A percentile compares a stretch with the other conserved stretches of the same genome.
phyloP scores from a whole-genome alignment of 1,139 yeast species.

The Nakaseomyces delphensis region DNA sequence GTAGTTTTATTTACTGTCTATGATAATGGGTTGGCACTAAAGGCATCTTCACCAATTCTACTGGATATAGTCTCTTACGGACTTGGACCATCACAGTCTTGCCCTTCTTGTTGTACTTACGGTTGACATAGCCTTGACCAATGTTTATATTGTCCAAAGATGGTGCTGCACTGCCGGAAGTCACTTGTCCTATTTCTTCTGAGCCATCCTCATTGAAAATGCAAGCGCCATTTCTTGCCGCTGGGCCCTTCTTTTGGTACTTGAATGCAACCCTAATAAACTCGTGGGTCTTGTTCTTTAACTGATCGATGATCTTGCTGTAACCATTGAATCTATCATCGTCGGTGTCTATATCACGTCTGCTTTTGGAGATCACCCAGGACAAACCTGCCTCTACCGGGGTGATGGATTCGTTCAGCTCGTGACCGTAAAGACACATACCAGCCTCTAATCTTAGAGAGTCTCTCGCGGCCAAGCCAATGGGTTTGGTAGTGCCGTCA shows the following conservation, averaged over 20 bases:
- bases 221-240: constrained; percentile 80
- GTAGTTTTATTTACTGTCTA: constrained; percentile 10
- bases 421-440: constrained; percentile 95
- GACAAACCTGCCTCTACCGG: constrained; percentile 84
- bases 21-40: constrained; percentile 69
- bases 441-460: constrained; percentile 94
- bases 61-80: constrained; percentile 76
- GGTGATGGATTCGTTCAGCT: constrained; percentile 66
- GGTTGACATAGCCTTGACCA: constrained; percentile 83
- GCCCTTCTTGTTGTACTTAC: constrained; percentile 67
- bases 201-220: constrained; percentile 45
- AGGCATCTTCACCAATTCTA: constrained; percentile 70
- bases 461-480: constrained; percentile 95
- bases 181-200: constrained; percentile 60
- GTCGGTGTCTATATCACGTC: constrained; percentile 42
- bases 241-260: constrained; percentile 64
- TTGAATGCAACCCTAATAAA: constrained; percentile 64
- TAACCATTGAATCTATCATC: constrained; percentile 69
- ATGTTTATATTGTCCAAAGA: constrained; percentile 60
- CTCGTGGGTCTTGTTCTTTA: constrained; percentile 53
- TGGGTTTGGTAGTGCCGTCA: constrained; percentile 57
- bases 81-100: constrained; percentile 67
- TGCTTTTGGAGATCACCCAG: constrained; percentile 80
- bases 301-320: constrained; percentile 56
- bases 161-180: constrained; percentile 91